These are phyloP conservation scores for Paraphaeosphaeria sporulosa DNA, from an alignment of 2,329 filamentous ascomycete species.

Conservation along the genomic window DNA sequence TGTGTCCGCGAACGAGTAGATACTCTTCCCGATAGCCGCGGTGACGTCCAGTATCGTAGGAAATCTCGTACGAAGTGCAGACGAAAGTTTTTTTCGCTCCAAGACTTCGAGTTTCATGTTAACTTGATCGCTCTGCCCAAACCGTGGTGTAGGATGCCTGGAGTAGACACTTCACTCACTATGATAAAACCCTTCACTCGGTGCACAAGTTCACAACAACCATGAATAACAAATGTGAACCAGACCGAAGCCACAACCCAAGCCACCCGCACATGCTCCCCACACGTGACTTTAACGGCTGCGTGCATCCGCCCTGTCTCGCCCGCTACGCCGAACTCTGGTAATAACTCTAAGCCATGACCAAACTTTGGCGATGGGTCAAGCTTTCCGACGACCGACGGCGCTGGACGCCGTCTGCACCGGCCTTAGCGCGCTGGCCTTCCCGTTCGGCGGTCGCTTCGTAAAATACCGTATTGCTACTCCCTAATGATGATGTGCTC, in stretches of 20 bases:
- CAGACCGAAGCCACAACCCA: background rate
- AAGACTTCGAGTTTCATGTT: background rate
- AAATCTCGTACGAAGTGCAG: background rate
- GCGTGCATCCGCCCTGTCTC: no score
- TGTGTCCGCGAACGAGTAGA: background rate
- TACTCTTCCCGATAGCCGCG: background rate
- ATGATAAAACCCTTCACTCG: background rate
- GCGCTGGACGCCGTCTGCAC: background rate
- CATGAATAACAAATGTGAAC: no score
- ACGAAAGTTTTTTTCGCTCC: background rate
- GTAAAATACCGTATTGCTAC: background rate
- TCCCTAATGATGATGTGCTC: background rate
- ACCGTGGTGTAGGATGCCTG: background rate
- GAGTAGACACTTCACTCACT: background rate
- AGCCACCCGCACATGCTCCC: background rate
- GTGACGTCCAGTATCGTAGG: background rate
- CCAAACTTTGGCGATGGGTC: background rate
- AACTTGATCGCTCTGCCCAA: background rate
- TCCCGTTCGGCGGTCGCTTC: background rate
- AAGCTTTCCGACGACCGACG: conserved; percentile 2
- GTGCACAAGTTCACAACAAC: background rate
- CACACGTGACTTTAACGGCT: background rate
- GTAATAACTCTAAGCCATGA: background rate
- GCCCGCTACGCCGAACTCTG: background rate
- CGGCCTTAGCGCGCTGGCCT: background rate